phyloP scores from a whole-genome alignment of 1,284 basidiomycete genomes.

The Erythrobasidium hasegawianum region DNA sequence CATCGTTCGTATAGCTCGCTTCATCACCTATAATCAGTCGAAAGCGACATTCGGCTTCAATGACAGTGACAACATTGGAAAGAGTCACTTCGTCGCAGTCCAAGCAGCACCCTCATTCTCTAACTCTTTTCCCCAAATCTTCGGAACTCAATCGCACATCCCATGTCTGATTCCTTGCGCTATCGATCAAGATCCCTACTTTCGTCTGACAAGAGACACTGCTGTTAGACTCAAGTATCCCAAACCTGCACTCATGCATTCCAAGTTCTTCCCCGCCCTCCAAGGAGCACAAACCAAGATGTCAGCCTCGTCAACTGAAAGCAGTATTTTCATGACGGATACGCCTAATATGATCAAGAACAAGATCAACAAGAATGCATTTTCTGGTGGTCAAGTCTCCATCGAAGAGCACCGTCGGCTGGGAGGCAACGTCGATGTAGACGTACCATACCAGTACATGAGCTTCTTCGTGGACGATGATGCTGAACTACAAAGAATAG shows the following conservation, averaged over 20 bases:
- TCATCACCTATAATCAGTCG: slow-evolving; percentile 88
- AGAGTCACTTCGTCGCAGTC: slow-evolving; percentile 95
- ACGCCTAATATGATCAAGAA: slow-evolving; percentile 92
- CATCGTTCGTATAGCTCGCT: slow-evolving; percentile 84
- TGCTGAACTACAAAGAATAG: slow-evolving; percentile 71
- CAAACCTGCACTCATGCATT: slow-evolving; percentile 86
- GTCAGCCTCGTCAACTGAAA: slow-evolving; percentile 88
- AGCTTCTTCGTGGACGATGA: slow-evolving; percentile 97
- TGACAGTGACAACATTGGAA: slow-evolving; percentile 85
- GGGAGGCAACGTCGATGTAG: slow-evolving; percentile 92
- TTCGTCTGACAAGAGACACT: slow-evolving; percentile 93
- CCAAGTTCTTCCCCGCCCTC: slow-evolving; percentile 97
- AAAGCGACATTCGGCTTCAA: slow-evolving; percentile 92
- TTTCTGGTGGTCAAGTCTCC: slow-evolving; percentile 63
- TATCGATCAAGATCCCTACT: slow-evolving; percentile 86
- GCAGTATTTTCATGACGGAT: slow-evolving; percentile 93
- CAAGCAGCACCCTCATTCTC: slow-evolving; percentile 97
- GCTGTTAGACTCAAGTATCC: slow-evolving; percentile 91
- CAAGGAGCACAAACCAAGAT: slow-evolving; percentile 99
- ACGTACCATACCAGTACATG: slow-evolving; percentile 93
- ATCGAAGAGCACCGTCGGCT: slow-evolving; percentile 85
- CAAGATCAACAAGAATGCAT: slow-evolving; percentile 75
- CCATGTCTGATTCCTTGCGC: slow-evolving; percentile 96
- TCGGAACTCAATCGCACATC: slow-evolving; percentile 75
- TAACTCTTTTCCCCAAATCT: slow-evolving; percentile 98